Evolutionary conservation across 345 rosid species (phyloP).

Genomic region (Durio zibethinus): DNA sequence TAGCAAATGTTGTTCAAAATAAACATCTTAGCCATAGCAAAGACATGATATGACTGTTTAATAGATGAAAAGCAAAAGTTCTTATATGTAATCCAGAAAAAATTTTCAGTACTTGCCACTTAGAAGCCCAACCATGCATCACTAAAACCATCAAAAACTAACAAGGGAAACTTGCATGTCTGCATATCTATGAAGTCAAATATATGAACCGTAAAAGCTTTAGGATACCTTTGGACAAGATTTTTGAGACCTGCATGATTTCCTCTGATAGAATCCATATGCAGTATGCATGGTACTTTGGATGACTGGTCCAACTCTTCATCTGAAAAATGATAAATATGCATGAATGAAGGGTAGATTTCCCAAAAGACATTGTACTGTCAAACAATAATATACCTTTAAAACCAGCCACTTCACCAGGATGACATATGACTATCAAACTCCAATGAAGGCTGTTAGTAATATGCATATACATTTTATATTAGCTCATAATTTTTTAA

Average conservation of each 20-base stretch:
- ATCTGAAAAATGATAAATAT: constrained; percentile 42
- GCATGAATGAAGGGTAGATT: constrained; percentile 8
- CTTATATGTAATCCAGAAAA: not conserved
- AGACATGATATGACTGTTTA: not conserved
- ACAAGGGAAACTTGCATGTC: not conserved
- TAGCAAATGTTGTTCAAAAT: not conserved
- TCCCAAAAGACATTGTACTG: not conserved
- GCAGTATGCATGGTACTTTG: constrained; percentile 84
- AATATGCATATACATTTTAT: constrained; percentile 18
- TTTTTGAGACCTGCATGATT: constrained; percentile 91
- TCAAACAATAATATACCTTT: constrained; percentile 45
- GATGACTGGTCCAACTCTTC: constrained; percentile 41
- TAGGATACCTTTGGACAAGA: constrained; percentile 81
- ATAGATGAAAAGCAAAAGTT: not conserved
- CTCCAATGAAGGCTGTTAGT: constrained; percentile 95
- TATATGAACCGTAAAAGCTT: constrained; percentile 10
- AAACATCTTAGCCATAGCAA: not conserved
- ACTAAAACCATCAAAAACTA: not conserved
- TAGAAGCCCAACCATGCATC: constrained; percentile 6
- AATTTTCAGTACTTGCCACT: not conserved
- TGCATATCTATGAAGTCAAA: not conserved
- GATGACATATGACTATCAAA: constrained; percentile 90
- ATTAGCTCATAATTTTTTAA: constrained; percentile 17
- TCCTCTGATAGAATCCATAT: constrained; percentile 98
- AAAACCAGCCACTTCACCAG: constrained; percentile 68